Evolutionary conservation across 495 filamentous ascomycete genomes (phyloP), one percentile per base, ranked within the genome.

Genomic region (Xylaria cubensis): DNA sequence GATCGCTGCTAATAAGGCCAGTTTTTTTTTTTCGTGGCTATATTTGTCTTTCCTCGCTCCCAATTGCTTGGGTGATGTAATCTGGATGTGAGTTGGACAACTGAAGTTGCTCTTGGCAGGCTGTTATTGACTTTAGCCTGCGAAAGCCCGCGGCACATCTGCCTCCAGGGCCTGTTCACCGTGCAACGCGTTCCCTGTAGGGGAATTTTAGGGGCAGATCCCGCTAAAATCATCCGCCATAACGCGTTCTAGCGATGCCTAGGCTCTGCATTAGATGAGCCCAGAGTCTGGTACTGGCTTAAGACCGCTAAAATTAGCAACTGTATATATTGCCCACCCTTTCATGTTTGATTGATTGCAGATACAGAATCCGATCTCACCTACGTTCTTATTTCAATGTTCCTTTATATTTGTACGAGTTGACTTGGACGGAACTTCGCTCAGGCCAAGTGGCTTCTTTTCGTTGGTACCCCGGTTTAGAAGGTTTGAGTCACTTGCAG

Each of bases 281-380:
- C 58, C 41, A 53, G 55, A 29, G 46, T 51, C 55, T 17, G n/a
- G 17, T 34, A 55, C 44, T 39, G 26, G 53, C n/a, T 41, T 17
- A 55, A 32, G 26, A 69, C 51, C 53, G 48, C 67, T 69, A 69
- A 59, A 69, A 48, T 69, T 69, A 69, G 67, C 67, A 69, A 59
- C 41, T 46, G 24, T 69, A 69, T 69, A 59, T 59, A 69, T 61
- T 59, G 53, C 67, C 24, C 36, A 67, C 65, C 65, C 34, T 56
- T 67, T 50, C 50, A 44, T 21, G 42, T 67, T 69, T 69, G 48
- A 69, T 69, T 59, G 53, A 61, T 9, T 44, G 51, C 67, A 69
- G 51, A 13, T 42, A 10, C 36, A 19, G 19, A 51, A 55, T 67
- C 19, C 24, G 46, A 51, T 21, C 15, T 46, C 9, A 67, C 64